phyloP scores from a whole-genome alignment of 2,329 filamentous ascomycete genomes.

The Apiospora sp. region DNA sequence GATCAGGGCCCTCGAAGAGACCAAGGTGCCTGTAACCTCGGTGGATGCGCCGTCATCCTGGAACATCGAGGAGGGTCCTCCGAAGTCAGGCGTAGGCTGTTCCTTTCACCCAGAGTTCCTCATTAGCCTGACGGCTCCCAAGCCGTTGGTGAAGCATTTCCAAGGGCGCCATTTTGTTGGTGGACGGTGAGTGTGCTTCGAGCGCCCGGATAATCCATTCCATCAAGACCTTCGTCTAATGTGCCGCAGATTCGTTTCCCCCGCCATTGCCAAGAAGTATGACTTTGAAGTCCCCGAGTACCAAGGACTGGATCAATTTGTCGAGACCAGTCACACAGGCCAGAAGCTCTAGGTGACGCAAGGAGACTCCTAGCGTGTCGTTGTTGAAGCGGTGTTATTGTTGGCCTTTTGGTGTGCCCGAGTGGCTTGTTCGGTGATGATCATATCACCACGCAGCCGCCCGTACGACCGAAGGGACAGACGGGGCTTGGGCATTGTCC shows the following conservation, averaged over 20 bases:
- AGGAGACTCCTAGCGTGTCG: constrained; percentile 21
- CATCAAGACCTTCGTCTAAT: constrained; percentile 30
- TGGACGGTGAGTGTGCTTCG: constrained; percentile 67
- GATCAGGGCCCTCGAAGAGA: constrained; percentile 78
- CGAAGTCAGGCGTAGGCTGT: constrained; percentile 76
- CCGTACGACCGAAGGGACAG: constrained; percentile 65
- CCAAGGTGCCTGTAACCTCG: constrained; percentile 79
- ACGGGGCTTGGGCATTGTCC: constrained; percentile 65
- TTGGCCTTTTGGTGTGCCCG: not conserved
- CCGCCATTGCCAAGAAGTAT: constrained; percentile 83
- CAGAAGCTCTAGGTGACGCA: constrained; percentile 59
- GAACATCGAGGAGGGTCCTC: constrained; percentile 89
- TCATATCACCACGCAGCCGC: constrained; percentile 64
- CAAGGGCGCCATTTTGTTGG: constrained; percentile 90
- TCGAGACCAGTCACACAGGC: constrained; percentile 69
- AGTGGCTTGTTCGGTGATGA: constrained; percentile 22
- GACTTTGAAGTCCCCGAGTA: constrained; percentile 84
- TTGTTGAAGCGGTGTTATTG: not conserved
- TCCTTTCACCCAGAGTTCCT: constrained; percentile 82
- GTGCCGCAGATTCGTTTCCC: constrained; percentile 74
- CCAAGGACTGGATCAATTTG: constrained; percentile 85
- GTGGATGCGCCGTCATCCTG: constrained; percentile 95
- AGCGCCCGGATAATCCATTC: not conserved
- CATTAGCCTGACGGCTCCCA: constrained; percentile 91
- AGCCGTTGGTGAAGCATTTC: constrained; percentile 86